Percentiles rank a stretch among this genome's conserved stretches.
Evolutionary conservation across 2,329 filamentous ascomycete genomes (phyloP).

Genomic region (Curvularia hawaiiensis): DNA sequence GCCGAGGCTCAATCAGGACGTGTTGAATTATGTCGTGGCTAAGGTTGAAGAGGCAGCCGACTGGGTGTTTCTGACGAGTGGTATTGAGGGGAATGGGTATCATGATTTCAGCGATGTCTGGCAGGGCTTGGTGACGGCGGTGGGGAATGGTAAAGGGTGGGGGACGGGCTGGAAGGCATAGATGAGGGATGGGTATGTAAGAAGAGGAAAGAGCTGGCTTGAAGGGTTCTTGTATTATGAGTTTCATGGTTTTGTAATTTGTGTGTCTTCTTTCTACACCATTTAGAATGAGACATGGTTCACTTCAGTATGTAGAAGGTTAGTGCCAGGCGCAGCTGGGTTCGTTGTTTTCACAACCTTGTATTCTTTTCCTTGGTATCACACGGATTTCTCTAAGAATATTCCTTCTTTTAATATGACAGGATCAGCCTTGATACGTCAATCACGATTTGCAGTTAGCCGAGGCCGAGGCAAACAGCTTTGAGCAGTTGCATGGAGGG

Average conservation of each 20-base stretch:
- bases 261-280: background rate
- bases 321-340: background rate
- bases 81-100: slow-evolving; percentile 35
- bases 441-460: background rate
- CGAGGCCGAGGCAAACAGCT: background rate
- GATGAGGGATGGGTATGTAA: background rate
- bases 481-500: background rate
- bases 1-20: slow-evolving; percentile 29
- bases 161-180: background rate
- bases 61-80: slow-evolving; percentile 38
- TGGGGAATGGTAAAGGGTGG: slow-evolving; percentile 10
- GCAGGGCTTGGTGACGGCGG: slow-evolving; percentile 26
- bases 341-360: background rate
- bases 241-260: background rate
- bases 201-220: background rate
- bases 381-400: background rate
- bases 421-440: background rate
- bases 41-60: slow-evolving; percentile 37
- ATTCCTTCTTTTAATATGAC: background rate
- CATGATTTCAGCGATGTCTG: slow-evolving; percentile 36
- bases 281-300: background rate
- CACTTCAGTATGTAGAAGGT: background rate
- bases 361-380: background rate
- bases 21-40: slow-evolving; percentile 37
- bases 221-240: background rate